These are phyloP conservation scores for Didymella keratinophila DNA, from an alignment of 2,329 filamentous ascomycete species.

Conservation along the genomic window DNA sequence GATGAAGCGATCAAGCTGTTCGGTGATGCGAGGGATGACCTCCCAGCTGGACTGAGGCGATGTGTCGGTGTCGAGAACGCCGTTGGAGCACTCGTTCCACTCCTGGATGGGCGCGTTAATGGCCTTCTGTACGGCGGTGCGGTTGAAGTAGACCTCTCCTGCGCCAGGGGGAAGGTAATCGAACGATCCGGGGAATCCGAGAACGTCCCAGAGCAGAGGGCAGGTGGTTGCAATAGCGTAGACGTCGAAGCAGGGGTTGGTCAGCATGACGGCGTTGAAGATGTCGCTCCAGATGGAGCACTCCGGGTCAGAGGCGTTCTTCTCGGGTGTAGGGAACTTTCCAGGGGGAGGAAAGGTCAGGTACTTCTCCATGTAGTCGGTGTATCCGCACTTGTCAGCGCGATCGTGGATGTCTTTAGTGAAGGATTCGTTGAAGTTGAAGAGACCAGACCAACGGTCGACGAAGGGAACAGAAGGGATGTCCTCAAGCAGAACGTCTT, in stretches of 20 bases:
- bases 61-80: constrained; percentile 60
- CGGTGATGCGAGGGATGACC: constrained; percentile 74
- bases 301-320: constrained; percentile 51
- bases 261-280: constrained; percentile 58
- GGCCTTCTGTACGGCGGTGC: constrained; percentile 71
- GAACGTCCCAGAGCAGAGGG: constrained; percentile 72
- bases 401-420: constrained; percentile 60
- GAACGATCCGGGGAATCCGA: constrained; percentile 72
- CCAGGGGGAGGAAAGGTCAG: constrained; percentile 73
- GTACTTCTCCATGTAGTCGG: constrained; percentile 66
- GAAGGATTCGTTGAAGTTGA: constrained; percentile 70
- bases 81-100: constrained; percentile 66
- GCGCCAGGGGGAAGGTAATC: constrained; percentile 64
- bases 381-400: constrained; percentile 68
- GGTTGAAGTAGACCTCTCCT: constrained; percentile 75
- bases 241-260: constrained; percentile 82
- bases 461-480: constrained; percentile 66
- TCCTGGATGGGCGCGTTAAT: constrained; percentile 68
- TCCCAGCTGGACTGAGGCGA: constrained; percentile 63
- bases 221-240: constrained; percentile 78
- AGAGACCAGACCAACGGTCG: constrained; percentile 66
- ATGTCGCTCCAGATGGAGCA: constrained; percentile 69
- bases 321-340: constrained; percentile 63
- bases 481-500: constrained; percentile 60
- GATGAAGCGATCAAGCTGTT: constrained; percentile 73